Base-by-base conservation (phyloP, 2,329 filamentous ascomycete genomes). In the Fusarium palustre region DNA sequence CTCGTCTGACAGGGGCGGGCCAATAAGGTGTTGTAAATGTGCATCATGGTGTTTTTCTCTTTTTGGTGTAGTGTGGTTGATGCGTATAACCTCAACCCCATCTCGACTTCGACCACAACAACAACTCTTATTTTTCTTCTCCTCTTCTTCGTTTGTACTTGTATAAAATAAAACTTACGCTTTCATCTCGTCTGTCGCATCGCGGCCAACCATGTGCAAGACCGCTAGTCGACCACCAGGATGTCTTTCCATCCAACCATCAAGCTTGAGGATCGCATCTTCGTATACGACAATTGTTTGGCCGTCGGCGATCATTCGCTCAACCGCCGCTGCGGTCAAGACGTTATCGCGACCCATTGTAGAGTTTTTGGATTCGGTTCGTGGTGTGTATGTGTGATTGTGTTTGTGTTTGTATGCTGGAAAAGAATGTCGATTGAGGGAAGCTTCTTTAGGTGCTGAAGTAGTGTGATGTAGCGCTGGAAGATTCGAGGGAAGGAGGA, bases 181-280 rank as follows among this genome's bases (percentile, higher is more conserved):
- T 45, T 76, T 77, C 36, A 79, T 78, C 55, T 79, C 77, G 41
- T 79, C 77, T 1, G 78, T 80, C 20, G 77, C 76, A 72, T 80
- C 78, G 70, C 77, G 71, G 12, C 78, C 78, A 4, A 80, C 77
- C 78, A 80, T 89, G 78, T 90, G 88, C 66, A 86, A 74, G 64
- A 90, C 88, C 22, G 87, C 85, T 28, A 90, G 78, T 16, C 81
- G 79, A 33, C 88, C 88, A 22, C 88, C 88, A 0, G 88, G 88
- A 71, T 90, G 88, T 58, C 79, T 83, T 56, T 84, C 75, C 69
- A 89, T 81, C 88, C 88, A 90, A 43, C 80, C 78, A 71, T 88
- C 85, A 38, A 90, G 83, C 58, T 82, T 81, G 69, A 90, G 79
- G 18, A 87, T 84, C 53, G 80, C 72, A 45, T 85, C 87, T 46